These are phyloP conservation scores for Tuber umbilicatum DNA, from an alignment of 495 filamentous ascomycete genomes.

Conservation along the genomic window DNA sequence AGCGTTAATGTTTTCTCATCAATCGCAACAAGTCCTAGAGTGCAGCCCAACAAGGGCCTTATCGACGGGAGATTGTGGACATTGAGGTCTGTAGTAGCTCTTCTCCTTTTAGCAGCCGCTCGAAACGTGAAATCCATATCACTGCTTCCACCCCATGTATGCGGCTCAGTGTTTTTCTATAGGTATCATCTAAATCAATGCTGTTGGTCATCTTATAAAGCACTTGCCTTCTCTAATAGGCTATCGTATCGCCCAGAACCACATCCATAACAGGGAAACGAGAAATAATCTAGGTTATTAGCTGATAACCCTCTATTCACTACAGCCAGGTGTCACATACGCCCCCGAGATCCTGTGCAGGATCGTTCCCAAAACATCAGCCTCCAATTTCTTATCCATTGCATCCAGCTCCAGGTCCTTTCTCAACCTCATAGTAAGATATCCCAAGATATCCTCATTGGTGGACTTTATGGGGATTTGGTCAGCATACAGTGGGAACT, in stretches of 20 bases:
- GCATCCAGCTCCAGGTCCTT: not conserved
- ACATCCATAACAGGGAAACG: not conserved
- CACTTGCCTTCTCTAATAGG: not conserved
- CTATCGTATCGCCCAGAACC: not conserved
- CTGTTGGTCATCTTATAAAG: not conserved
- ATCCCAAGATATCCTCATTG: not conserved
- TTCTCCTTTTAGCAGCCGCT: not conserved
- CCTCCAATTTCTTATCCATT: not conserved
- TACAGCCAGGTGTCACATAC: not conserved
- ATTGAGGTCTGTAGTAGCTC: not conserved
- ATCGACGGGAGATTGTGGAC: not conserved
- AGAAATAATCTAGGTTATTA: not conserved
- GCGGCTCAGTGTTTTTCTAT: not conserved
- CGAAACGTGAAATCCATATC: not conserved
- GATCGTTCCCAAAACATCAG: not conserved
- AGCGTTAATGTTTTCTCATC: not conserved
- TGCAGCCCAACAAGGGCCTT: not conserved
- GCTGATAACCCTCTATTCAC: not conserved
- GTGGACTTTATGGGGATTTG: not conserved
- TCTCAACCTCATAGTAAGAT: not conserved
- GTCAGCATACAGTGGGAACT: not conserved
- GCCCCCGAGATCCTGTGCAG: not conserved
- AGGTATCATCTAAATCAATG: not conserved
- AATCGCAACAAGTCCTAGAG: not conserved
- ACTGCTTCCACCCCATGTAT: not conserved